Evolutionary conservation across 2,329 filamentous ascomycete genomes (phyloP), one percentile per base, ranked within the genome.

Genomic region (Lasiodiplodia hormozganensis): DNA sequence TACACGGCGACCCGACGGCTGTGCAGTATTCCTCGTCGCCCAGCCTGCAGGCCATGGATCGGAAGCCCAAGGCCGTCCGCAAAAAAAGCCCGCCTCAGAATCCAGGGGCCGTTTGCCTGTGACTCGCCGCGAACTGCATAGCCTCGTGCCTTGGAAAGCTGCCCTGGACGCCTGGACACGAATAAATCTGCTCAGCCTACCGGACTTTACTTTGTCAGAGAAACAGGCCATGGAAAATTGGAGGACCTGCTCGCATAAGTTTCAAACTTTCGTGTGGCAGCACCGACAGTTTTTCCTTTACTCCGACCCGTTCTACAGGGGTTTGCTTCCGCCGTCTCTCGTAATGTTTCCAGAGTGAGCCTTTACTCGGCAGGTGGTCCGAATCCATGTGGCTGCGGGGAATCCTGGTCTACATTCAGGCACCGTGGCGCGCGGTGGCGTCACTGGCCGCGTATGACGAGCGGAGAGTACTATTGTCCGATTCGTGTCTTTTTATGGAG

Each of bases 401-500:
- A 68, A 62, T 49, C 57, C 66, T 60, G 47, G 66, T 36, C n/a
- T 56, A 25, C 57, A 60, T 12, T 49, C 28, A 52, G 65, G 54
- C 40, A 58, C 53, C 11, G 38, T 34, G 52, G 38, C 53, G 34
- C 38, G 16, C 18, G 18, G 65, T 67, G 38, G 53, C 65, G 53
- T 56, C 65, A 57, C 43, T 38, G 43, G 18, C 47, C n/a, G 43
- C 23, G 60, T 52, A 38, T 23, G 43, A 64, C 60, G 52, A 64
- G 31, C 60, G 47, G 60, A 31, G 43, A 64, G 60, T 28, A 52
- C 38, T 52, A 64, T 64, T 64, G 60, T 64, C 60, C 60, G 60
- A 64, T 64, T 64, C 60, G 60, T 34, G 28, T 64, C 60, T 64
- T 64, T 52, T 64, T 64, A 64, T 64, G 47, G 60, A 64, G 51